Base-by-base conservation (phyloP, 1,139 yeast genomes). In the Suhomyces atakaporum region DNA sequence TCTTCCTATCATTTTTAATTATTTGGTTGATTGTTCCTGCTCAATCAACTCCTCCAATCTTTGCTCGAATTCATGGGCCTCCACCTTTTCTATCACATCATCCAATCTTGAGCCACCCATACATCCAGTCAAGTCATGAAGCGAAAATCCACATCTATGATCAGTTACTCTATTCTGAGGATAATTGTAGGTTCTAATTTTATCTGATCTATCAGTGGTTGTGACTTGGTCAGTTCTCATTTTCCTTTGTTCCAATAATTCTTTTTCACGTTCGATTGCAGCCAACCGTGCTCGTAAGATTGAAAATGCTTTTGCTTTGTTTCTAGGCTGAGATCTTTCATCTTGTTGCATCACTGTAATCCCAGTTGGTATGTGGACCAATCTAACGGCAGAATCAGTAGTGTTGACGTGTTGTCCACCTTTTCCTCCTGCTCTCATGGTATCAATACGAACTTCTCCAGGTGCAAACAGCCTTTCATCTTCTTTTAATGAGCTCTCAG, bases 391-490 rank as follows among this genome's bases (percentile, higher is more conserved):
- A 1, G 97, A 88, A 58, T 92, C 98, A 0, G 98, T 92, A 13
- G 97, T 92, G 56, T 94, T 92, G 31, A 92, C 99, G 57, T 94
- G 98, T 63, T 92, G 99, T 0, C 99, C 99, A 38, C 99, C 99
- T 46, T 95, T 85, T 3, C 98, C 99, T 36, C 96, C 81, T 0
- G 98, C 88, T 51, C 98, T 72, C 97, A 90, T 94, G 10, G 94
- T 88, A 59, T 94, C 98, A 4, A 92, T 79, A 43, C 96, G 73
- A 11, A 92, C 82, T 53, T 92, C 98, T 3, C 87, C 95, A 0
- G 94, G 88, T 12, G 79, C 81, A 61, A 92, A 88, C 42, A 77
- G 77, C 31, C 92, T 65, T 51, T 85, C 94, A 43, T 82, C 86
- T n/a, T 61, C 66, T 19, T 56, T 58, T 12, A 83, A 74, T 23